Base-by-base conservation (phyloP, 2,329 filamentous ascomycete species). In the Botrytis porri region DNA sequence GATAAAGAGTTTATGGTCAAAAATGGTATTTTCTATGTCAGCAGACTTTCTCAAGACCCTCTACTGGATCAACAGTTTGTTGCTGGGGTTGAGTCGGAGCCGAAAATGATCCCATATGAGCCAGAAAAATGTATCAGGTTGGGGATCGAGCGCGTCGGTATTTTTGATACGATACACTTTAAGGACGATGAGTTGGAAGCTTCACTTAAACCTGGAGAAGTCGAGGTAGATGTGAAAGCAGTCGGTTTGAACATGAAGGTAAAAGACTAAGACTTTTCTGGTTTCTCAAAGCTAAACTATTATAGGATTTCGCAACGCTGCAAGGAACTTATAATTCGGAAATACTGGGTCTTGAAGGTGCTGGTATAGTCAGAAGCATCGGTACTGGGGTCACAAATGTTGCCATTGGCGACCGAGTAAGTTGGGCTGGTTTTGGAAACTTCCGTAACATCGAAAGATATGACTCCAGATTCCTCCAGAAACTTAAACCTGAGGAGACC, bases 301-400 rank as follows among this genome's bases (percentile, higher is more conserved):
- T 22, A 61, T 6, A 69, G 66, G 66, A 69, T 22, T 69, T 25
- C 32, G 51, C 51, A 29, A 69, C 66, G 18, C 66, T 69, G 2
- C 39, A 18, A 61, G 66, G 66, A 35, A 45, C 66, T 35, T 69
- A 69, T n/a, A 69, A 69, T 8, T 60, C 66, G 3, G 51, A 69
- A 9, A 20, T 45, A 9, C 7, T 71, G 8, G 69, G 69, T n/a
- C 32, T 71, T 20, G 59, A 71, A 79, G 88, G 88, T 39, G 86
- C 87, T 4, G 88, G 88, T 8, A 83, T 88, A 0, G 86, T 90
- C 12, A 87, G 89, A 43, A 86, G 88, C 70, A 78, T 88, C 5
- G 88, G 88, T 20, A 79, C 82, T 20, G 84, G 85, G 43, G 87
- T 89, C 29, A 86, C 84, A 77, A 84, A 82, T 59, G 84, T 86